Evolutionary conservation across 192 early-diverging fungal species (phyloP).

Genomic region (Coemansia sp.): DNA sequence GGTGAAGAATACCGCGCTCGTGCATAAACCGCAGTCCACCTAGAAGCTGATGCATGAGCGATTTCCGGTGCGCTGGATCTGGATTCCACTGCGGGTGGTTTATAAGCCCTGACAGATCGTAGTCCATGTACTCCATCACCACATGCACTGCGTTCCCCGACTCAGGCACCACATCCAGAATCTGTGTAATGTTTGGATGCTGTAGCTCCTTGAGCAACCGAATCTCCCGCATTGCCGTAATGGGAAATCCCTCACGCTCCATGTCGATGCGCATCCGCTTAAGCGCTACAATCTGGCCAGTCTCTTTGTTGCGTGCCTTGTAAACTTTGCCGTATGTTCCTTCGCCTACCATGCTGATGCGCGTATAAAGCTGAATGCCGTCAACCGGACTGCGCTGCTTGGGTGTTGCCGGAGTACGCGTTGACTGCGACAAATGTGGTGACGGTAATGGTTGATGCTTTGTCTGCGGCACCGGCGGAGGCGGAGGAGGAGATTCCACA

Average conservation of each 20-base stretch:
- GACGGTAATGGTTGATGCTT: conserved; percentile 1
- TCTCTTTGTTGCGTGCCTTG: conserved; percentile 69
- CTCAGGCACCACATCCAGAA: conserved; percentile 70
- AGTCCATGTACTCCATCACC: conserved; percentile 88
- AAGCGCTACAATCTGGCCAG: conserved; percentile 71
- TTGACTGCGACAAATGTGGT: conserved; percentile 11
- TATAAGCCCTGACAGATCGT: conserved; percentile 76
- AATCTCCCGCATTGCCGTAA: conserved; percentile 85
- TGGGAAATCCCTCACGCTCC: conserved; percentile 82
- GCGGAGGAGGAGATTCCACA: conserved; percentile 4
- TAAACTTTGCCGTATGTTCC: conserved; percentile 87
- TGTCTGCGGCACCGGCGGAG: conserved; percentile 10
- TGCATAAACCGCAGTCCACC: conserved; percentile 87
- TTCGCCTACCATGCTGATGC: conserved; percentile 76
- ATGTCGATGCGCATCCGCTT: conserved; percentile 79
- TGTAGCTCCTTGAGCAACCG: conserved; percentile 66
- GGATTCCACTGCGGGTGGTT: conserved; percentile 69
- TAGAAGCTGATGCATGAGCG: conserved; percentile 81
- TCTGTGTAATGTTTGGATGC: conserved; percentile 69
- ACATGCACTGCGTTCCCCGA: conserved; percentile 72
- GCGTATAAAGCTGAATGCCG: conserved; percentile 62
- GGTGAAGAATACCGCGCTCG: conserved; percentile 76
- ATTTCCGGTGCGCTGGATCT: conserved; percentile 75
- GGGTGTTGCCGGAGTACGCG: conserved; percentile 45
- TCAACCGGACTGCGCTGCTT: conserved; percentile 42